Evolutionary conservation across 345 rosid species (phyloP), one percentile per base, ranked within the genome.

Genomic region (Brassica juncea): DNA sequence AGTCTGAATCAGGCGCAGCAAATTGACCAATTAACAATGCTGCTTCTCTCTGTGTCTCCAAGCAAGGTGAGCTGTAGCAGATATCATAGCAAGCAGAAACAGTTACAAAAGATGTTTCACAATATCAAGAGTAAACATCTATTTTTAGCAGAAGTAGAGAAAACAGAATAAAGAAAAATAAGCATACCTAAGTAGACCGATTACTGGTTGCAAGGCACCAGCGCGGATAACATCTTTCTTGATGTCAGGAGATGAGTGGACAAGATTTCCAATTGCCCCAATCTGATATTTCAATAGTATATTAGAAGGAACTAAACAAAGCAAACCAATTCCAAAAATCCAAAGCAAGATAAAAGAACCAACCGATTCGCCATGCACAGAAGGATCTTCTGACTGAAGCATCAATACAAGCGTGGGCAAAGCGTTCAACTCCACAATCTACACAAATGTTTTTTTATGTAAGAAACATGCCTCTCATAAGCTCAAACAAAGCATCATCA

Each of bases 171-270:
- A 70, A 47, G 55, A 68, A 19, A 19, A 70, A 47, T 59, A 68
- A 47, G 58, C 72, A 69, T 84, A 91, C 94, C 91, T 82, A 28
- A 93, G 91, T 68, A 93, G 81, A 47, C 89, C 58, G 68, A 93
- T 91, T n/a, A 93, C 91, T 68, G 98, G 92, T 75, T 93, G 98
- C 68, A 91, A 79, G 37, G 91, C 94, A 71, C 96, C 94, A 81
- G 92, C 89, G 44, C 81, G 85, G 76, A 91, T 86, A 78, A 91
- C 97, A 49, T 85, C 87, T 77, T 83, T 88, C 85, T 89, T 91
- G 80, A 91, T 88, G 71, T 84, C 72, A 75, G 94, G 90, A 68
- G 94, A 91, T 28, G 92, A 91, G 78, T 91, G 94, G 30, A 91
- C 94, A 62, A 88, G 86, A 82, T 89, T 89, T 65, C 90, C 94